phyloP scores from a whole-genome alignment of 306 rosid species.

The Mimosa pudica region DNA sequence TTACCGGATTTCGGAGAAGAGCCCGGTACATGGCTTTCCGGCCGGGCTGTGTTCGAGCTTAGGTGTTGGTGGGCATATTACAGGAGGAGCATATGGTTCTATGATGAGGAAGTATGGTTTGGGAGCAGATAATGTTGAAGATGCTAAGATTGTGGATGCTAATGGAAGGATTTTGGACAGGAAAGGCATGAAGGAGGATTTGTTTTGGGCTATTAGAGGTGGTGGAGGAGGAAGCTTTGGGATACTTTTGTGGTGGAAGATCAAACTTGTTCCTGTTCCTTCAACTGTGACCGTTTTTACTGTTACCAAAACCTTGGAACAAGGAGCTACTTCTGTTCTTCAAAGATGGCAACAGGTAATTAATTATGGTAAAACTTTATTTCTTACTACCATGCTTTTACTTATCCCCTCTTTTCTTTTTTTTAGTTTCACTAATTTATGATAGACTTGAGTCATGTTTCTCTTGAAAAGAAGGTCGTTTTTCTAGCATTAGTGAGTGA shows the following conservation, averaged over 20 bases:
- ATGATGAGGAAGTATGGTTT: neutral
- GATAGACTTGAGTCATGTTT: no score
- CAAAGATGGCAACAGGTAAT: slow-evolving; percentile 9
- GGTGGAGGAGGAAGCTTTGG: slow-evolving; percentile 9
- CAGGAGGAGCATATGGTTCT: neutral
- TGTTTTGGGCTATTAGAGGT: neutral
- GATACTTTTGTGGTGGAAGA: neutral
- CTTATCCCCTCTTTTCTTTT: neutral
- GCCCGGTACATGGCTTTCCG: neutral
- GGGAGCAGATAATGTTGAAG: neutral
- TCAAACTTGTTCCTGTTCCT: slow-evolving; percentile 1
- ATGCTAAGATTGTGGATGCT: neutral
- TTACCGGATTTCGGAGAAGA: neutral
- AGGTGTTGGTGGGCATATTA: neutral
- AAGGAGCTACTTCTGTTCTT: neutral
- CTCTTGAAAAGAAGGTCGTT: no score
- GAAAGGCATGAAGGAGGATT: neutral
- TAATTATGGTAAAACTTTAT: neutral
- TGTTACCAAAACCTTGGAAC: neutral
- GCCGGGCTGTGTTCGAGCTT: neutral
- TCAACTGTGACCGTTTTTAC: neutral
- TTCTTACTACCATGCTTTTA: no score
- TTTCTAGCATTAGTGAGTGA: no score
- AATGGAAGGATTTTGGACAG: neutral
- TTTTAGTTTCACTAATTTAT: no score